Base-by-base conservation (phyloP, 2,329 filamentous ascomycete genomes). In the Ambrosiella beaveri region DNA sequence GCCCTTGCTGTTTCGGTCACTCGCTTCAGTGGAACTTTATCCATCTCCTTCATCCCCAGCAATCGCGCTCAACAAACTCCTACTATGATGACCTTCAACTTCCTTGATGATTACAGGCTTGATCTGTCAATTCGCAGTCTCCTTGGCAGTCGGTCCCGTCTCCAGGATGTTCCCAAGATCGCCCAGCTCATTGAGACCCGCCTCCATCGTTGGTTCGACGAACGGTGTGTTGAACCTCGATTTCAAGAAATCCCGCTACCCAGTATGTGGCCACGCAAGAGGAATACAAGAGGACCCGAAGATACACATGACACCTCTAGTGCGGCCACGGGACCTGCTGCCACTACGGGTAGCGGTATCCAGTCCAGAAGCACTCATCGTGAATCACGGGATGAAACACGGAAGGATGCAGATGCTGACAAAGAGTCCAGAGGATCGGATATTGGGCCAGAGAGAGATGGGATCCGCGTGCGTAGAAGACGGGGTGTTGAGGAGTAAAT, bases 31-130 rank as follows among this genome's bases (percentile, higher is more conserved):
- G 93, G 93, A 47, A 98, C 93, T 0, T 73, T 98, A 15, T 94
- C 88, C 50, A 86, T 97, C 50, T 95, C 88, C 0, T 95, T 97
- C 66, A 88, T 95, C 60, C 93, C 93, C 0, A 80, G 81, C 64
- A 84, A 82, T 64, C 77, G 80, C 0, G 77, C 78, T 11, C 79
- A 83, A 63, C 77, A 80, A 27, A 86, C 81, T 2, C 86, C 86
- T 3, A 95, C 93, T 2, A 94, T 89, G 67, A 85, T 98, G 69
- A 88, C 88, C 0, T 97, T 98, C 70, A 94, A 88, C 59, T 98
- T 98, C 67, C 76, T 91, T 39, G 86, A 91, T 67, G 87, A 93
- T 71, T 94, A 94, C 71, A 76, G 87, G 35, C 76, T 94, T 17
- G 88, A 93, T 68, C 84, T 94, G 62, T 88, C 84, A 2, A 86